A percentile compares a stretch with the other conserved stretches of the same genome.
Evolutionary conservation across 2,329 filamentous ascomycete genomes (phyloP).

Genomic region (Calonectria pauciramosa): DNA sequence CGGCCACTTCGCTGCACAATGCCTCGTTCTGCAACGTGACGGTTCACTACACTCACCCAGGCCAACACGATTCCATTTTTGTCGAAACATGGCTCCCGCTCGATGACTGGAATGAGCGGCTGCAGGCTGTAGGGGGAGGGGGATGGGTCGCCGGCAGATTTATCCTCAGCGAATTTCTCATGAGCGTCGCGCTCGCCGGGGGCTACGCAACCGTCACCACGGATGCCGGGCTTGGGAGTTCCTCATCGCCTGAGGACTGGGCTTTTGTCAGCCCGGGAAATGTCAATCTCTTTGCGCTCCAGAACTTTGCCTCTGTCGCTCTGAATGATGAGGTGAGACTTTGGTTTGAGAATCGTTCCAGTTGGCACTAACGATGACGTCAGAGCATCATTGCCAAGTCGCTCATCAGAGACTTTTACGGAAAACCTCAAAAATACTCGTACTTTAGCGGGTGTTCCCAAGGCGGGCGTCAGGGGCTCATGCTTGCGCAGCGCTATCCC

Average conservation of each 20-base stretch:
- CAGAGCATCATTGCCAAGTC: conserved; percentile 26
- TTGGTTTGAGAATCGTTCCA: neutral
- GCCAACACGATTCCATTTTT: conserved; percentile 5
- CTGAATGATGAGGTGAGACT: conserved; percentile 28
- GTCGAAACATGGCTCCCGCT: conserved; percentile 18
- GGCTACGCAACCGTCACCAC: conserved; percentile 34
- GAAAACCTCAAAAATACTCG: conserved; percentile 20
- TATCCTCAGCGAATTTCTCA: conserved; percentile 8
- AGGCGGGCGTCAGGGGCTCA: conserved; percentile 32
- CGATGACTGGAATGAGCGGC: conserved; percentile 23
- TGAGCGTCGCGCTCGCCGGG: conserved; percentile 26
- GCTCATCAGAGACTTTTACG: conserved; percentile 25
- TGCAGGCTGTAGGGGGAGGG: conserved; percentile 32
- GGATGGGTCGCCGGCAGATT: conserved; percentile 32
- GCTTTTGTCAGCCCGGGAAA: conserved; percentile 29
- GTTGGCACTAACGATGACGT: neutral
- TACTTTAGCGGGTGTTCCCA: conserved; percentile 38
- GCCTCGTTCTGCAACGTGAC: conserved; percentile 23
- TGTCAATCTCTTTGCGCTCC: conserved; percentile 29
- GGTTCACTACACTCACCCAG: conserved; percentile 16
- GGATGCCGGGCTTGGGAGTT: conserved; percentile 25
- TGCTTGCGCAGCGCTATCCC: conserved; percentile 32
- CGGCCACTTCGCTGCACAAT: neutral
- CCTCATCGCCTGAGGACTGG: conserved; percentile 19
- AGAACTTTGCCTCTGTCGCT: conserved; percentile 28